Conservation (phyloP, 2,329 filamentous ascomycete genomes). For the Aspergillus neoniger region DNA sequence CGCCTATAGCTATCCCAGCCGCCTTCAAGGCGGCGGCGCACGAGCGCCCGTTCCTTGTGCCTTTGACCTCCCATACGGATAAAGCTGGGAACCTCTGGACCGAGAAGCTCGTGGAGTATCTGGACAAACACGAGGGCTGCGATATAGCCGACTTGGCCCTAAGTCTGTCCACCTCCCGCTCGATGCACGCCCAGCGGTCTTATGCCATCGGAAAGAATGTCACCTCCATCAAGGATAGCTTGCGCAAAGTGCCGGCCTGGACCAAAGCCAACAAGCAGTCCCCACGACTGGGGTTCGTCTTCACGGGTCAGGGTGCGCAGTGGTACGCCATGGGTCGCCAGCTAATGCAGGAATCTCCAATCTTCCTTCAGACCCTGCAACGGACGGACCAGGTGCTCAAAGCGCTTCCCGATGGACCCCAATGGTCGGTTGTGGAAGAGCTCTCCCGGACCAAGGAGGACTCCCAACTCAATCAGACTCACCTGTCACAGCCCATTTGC, state of each 20-base stretch:
- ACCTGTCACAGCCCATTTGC: constrained; percentile 20
- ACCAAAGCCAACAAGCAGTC: constrained; percentile 1
- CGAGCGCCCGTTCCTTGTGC: not conserved
- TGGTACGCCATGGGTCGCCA: constrained; percentile 32
- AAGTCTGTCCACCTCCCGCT: not conserved
- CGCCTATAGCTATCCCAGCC: not conserved
- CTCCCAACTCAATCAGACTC: not conserved
- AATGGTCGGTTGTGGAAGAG: constrained; percentile 9
- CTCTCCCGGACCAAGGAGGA: not conserved
- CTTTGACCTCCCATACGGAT: not conserved
- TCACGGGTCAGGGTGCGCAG: constrained; percentile 38
- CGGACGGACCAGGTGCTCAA: constrained; percentile 12
- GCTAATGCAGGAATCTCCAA: constrained; percentile 19
- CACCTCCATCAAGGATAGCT: not conserved
- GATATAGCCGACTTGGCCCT: not conserved
- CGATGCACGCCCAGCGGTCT: not conserved
- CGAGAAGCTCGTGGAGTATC: not conserved
- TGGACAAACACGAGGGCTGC: not conserved
- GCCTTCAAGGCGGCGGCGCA: not conserved
- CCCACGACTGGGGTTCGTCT: constrained; percentile 24
- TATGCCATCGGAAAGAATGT: not conserved
- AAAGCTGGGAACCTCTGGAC: not conserved
- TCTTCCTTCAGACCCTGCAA: constrained; percentile 7
- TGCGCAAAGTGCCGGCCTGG: not conserved
- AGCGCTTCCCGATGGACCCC: not conserved